Percentiles rank a stretch among this genome's conserved stretches.
Conservation (phyloP, 805 yeast species). For the Zygosaccharomyces bisporus region DNA sequence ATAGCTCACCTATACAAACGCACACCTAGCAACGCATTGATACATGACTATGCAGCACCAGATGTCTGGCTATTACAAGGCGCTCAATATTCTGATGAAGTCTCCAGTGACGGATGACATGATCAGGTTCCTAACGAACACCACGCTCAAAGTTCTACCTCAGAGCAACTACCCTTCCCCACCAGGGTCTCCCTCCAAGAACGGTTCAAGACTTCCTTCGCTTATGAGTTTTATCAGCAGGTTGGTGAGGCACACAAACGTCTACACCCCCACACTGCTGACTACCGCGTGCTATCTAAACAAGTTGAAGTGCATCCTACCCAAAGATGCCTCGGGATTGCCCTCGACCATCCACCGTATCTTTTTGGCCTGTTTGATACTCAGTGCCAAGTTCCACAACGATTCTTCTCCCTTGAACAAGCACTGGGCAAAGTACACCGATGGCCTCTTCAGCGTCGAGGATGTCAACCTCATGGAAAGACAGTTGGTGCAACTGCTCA, state of each 20-base stretch:
- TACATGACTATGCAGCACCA: constrained; percentile 7
- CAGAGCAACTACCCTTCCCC: constrained; percentile 36
- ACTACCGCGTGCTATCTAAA: constrained; percentile 67
- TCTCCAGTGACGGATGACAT: constrained; percentile 72
- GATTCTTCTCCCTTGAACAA: constrained; percentile 74
- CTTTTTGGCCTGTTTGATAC: constrained; percentile 66
- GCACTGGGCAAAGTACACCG: constrained; percentile 79
- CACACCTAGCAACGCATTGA: not conserved
- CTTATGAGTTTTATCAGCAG: constrained; percentile 70
- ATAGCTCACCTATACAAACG: not conserved
- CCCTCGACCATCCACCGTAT: constrained; percentile 80
- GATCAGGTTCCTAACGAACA: constrained; percentile 64
- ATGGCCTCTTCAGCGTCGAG: constrained; percentile 60
- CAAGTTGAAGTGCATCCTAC: constrained; percentile 56
- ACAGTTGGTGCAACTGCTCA: constrained; percentile 60
- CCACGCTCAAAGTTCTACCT: constrained; percentile 64
- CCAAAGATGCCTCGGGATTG: constrained; percentile 68
- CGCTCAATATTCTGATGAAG: constrained; percentile 54
- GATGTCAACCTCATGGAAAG: constrained; percentile 81
- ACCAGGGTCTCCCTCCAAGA: constrained; percentile 32
- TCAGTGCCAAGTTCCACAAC: constrained; percentile 70
- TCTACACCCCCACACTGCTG: constrained; percentile 75
- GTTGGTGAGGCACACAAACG: constrained; percentile 69
- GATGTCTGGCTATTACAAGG: constrained; percentile 43
- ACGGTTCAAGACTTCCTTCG: constrained; percentile 46